A percentile compares a stretch with the other conserved stretches of the same genome.
These are phyloP conservation scores for Carex sylvatica DNA, from an alignment of 202 grass and related monocot species.

Conservation along the genomic window DNA sequence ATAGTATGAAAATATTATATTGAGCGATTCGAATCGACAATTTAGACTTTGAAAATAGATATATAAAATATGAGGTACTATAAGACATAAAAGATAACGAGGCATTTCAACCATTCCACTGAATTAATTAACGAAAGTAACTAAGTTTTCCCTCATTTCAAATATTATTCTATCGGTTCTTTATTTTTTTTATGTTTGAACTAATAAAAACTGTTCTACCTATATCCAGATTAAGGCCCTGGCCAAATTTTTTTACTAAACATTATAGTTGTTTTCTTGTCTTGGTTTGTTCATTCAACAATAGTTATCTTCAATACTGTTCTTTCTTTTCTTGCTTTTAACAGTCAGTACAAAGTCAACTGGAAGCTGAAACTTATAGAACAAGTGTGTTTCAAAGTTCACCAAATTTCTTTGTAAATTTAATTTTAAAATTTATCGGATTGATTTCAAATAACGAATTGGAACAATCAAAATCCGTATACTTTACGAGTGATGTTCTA, in stretches of 20 bases:
- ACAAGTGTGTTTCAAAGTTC: too few species aligned
- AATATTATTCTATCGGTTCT: slow-evolving; percentile 3
- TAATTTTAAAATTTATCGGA: too few species aligned
- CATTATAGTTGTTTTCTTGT: neutral
- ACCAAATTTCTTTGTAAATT: too few species aligned
- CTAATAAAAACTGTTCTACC: neutral
- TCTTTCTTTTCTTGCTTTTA: slow-evolving; percentile 24
- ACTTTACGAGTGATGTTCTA: too few species aligned
- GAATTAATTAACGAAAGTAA: slow-evolving; percentile 64
- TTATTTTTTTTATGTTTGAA: neutral
- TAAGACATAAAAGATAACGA: too few species aligned
- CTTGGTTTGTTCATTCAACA: neutral
- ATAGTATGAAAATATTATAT: too few species aligned
- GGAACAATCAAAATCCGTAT: too few species aligned
- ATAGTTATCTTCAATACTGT: neutral
- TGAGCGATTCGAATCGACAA: too few species aligned
- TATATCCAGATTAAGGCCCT: neutral
- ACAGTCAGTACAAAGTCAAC: slow-evolving; percentile 82
- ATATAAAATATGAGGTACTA: too few species aligned
- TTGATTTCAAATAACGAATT: too few species aligned
- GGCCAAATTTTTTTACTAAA: neutral
- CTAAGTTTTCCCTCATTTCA: slow-evolving; percentile 27
- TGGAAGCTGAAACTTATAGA: slow-evolving; percentile 50
- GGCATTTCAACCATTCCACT: too few species aligned
- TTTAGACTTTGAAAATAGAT: too few species aligned